These are phyloP conservation scores for Podila epicladia DNA, from an alignment of 192 early-diverging fungal genomes.

Conservation along the genomic window DNA sequence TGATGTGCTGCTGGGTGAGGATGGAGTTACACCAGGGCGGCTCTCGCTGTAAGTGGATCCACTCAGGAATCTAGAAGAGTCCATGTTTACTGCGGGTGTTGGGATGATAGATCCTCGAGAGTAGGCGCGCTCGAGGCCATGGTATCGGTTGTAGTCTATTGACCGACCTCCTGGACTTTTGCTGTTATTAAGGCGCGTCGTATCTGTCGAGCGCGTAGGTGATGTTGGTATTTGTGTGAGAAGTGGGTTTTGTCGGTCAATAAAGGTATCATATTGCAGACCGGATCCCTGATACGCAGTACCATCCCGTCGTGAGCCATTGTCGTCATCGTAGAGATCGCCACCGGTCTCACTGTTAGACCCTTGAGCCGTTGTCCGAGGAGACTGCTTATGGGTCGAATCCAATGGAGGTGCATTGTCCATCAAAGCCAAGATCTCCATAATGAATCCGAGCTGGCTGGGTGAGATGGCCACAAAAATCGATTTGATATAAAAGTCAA, in stretches of 20 bases:
- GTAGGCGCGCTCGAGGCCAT: background rate
- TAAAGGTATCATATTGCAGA: background rate
- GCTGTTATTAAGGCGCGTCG: background rate
- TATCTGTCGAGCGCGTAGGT: constrained; percentile 13
- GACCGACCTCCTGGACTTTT: constrained; percentile 22
- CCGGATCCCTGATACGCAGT: background rate
- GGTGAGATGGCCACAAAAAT: constrained; percentile 50
- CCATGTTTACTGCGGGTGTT: constrained; percentile 14
- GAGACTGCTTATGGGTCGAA: background rate
- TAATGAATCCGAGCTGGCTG: constrained; percentile 55
- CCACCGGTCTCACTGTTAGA: background rate
- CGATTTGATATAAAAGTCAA: constrained; percentile 53
- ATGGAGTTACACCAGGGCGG: background rate
- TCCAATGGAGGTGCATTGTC: constrained; percentile 2
- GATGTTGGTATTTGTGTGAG: constrained; percentile 9
- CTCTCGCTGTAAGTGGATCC: constrained; percentile 24
- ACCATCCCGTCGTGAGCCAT: background rate
- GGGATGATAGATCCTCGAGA: background rate
- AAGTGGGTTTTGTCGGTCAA: constrained; percentile 1
- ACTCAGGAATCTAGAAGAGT: constrained; percentile 35
- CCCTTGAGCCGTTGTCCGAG: background rate
- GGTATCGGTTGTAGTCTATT: constrained; percentile 4
- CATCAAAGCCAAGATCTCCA: constrained; percentile 47
- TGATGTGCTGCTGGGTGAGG: constrained; percentile 5
- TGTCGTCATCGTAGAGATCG: background rate